Evolutionary conservation across 306 rosid genomes (phyloP).

Genomic region (Sophora flavescens): DNA sequence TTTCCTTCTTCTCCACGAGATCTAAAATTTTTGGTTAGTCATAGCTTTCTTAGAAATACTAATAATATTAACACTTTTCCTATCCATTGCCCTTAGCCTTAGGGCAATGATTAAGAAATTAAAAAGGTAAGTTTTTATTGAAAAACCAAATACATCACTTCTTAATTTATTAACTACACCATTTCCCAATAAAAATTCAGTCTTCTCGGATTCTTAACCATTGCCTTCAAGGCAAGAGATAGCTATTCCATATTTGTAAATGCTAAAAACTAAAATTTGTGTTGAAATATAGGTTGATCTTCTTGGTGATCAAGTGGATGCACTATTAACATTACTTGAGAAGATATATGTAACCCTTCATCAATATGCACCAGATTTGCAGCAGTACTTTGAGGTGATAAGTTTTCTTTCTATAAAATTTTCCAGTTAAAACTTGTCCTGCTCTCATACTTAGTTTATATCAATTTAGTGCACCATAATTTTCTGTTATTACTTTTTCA

Average conservation of each 20-base stretch:
- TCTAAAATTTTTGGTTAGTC: neutral
- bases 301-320: slow-evolving; percentile 94
- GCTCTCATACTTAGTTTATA: neutral
- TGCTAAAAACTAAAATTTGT: slow-evolving; percentile 24
- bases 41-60: neutral
- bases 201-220: too few species aligned
- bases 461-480: neutral
- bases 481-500: neutral
- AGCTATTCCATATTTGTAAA: neutral
- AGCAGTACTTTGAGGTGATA: slow-evolving; percentile 68
- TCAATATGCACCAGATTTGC: slow-evolving; percentile 69
- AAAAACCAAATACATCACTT: too few species aligned
- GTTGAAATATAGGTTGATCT: slow-evolving; percentile 74
- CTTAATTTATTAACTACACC: too few species aligned
- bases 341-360: slow-evolving; percentile 62
- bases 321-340: slow-evolving; percentile 66
- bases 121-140: too few species aligned
- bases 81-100: too few species aligned
- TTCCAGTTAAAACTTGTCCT: neutral
- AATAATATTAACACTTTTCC: too few species aligned
- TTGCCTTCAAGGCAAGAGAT: too few species aligned
- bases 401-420: neutral
- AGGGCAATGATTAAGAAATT: too few species aligned
- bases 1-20: neutral
- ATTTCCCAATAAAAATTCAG: too few species aligned